Evolutionary conservation across 2,329 filamentous ascomycete genomes (phyloP).

Genomic region (Phialophora verrucosa): DNA sequence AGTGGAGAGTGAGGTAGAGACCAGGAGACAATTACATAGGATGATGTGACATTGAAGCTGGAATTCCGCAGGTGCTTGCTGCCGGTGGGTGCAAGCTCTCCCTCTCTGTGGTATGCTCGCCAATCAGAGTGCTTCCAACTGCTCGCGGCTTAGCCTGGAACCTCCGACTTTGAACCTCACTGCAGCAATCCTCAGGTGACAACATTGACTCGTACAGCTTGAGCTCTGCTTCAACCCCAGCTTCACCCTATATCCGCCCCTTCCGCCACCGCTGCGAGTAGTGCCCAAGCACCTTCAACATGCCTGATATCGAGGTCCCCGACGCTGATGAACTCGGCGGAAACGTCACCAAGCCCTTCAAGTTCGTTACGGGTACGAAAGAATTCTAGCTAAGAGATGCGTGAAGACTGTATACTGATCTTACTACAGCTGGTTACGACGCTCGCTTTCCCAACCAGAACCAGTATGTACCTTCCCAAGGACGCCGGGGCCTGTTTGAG

Average conservation of each 20-base stretch:
- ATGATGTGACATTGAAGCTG: slow-evolving; percentile 16
- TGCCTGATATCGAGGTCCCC: slow-evolving; percentile 73
- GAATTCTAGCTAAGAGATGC: slow-evolving; percentile 27
- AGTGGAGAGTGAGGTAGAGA: slow-evolving; percentile 34
- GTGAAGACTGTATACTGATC: slow-evolving; percentile 30
- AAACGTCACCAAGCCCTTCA: slow-evolving; percentile 96
- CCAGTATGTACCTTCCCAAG: slow-evolving; percentile 49
- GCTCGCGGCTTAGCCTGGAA: slow-evolving; percentile 23
- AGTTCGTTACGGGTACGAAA: slow-evolving; percentile 59
- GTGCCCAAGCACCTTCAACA: slow-evolving; percentile 62
- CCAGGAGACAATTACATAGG: neutral
- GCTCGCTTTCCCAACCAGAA: slow-evolving; percentile 99
- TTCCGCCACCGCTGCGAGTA: slow-evolving; percentile 42
- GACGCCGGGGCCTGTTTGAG: slow-evolving; percentile 22
- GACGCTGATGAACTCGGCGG: slow-evolving; percentile 77
- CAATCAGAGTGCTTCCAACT: slow-evolving; percentile 26
- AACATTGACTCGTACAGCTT: slow-evolving; percentile 11
- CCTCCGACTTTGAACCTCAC: slow-evolving; percentile 24
- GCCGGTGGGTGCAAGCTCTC: slow-evolving; percentile 23
- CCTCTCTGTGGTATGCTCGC: slow-evolving; percentile 6
- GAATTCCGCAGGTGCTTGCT: slow-evolving; percentile 25
- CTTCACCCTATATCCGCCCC: neutral
- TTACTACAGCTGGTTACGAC: slow-evolving; percentile 73
- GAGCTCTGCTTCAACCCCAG: slow-evolving; percentile 49
- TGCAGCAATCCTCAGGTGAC: slow-evolving; percentile 31